Conservation (phyloP, 1,284 basidiomycete genomes). For the Gymnopus androsaceus region DNA sequence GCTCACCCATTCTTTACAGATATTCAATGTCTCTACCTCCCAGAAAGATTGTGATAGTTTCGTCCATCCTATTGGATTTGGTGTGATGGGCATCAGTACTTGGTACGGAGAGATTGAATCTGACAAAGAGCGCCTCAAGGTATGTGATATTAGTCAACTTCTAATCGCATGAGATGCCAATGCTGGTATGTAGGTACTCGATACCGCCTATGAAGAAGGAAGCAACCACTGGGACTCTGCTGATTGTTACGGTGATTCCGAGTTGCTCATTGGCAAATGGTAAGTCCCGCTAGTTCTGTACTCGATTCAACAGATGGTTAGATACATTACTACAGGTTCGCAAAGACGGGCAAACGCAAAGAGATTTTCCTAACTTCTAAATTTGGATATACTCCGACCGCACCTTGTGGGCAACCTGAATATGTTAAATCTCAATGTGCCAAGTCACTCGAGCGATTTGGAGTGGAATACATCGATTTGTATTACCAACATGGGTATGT, state of each 20-base stretch:
- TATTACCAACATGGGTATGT: slow-evolving; percentile 18
- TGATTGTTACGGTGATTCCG: slow-evolving; percentile 30
- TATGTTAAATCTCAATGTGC: slow-evolving; percentile 16
- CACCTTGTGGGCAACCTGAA: slow-evolving; percentile 32
- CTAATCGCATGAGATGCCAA: background rate
- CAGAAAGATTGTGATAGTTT: slow-evolving; percentile 24
- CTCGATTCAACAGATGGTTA: background rate
- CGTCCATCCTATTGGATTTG: slow-evolving; percentile 27
- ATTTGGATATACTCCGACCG: slow-evolving; percentile 36
- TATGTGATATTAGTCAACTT: background rate
- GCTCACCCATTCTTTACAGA: no score
- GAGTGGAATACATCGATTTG: slow-evolving; percentile 16
- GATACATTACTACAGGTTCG: slow-evolving; percentile 42
- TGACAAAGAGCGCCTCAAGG: slow-evolving; percentile 24
- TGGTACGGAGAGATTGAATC: slow-evolving; percentile 19
- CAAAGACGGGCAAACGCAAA: slow-evolving; percentile 43
- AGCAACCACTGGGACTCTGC: slow-evolving; percentile 42
- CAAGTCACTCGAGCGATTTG: slow-evolving; percentile 15
- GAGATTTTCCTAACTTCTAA: slow-evolving; percentile 55
- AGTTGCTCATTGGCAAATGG: slow-evolving; percentile 40
- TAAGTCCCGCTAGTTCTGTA: slow-evolving; percentile 17
- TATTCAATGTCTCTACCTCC: slow-evolving; percentile 22
- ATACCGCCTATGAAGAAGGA: slow-evolving; percentile 36
- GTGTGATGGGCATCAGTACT: slow-evolving; percentile 25
- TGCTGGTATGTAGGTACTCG: slow-evolving; percentile 29